These are phyloP conservation scores for Sporormia fimetaria DNA, from an alignment of 495 filamentous ascomycete species.

Conservation along the genomic window DNA sequence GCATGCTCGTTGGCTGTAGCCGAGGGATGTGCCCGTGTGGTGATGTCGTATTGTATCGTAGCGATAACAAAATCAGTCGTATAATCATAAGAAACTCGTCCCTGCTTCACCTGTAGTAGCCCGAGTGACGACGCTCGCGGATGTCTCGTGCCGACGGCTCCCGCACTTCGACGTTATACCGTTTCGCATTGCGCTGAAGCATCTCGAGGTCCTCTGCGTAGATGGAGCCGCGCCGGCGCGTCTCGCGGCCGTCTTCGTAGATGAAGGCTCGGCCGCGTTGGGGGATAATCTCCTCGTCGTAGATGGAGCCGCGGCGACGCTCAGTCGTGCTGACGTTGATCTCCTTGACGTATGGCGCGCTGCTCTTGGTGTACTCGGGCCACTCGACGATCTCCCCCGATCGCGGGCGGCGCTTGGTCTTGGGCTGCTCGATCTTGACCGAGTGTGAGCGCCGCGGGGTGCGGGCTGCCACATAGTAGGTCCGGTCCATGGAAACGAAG, in stretches of 20 bases:
- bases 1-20: constrained; percentile 1
- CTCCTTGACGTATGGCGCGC: constrained; percentile 11
- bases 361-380: constrained; percentile 12
- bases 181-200: constrained; percentile 21
- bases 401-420: constrained; percentile 20
- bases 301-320: constrained; percentile 5
- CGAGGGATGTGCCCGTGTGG: background rate
- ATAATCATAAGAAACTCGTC: background rate
- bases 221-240: constrained; percentile 29
- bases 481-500: constrained; percentile 29
- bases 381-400: constrained; percentile 27
- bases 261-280: constrained; percentile 32
- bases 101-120: constrained; percentile 25
- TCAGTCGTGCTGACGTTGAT: constrained; percentile 8
- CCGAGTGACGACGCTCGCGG: constrained; percentile 25
- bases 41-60: constrained; percentile 2
- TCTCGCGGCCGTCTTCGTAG: constrained; percentile 27
- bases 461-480: constrained; percentile 27
- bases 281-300: too few relatives aligned
- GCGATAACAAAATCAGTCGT: constrained; percentile 1
- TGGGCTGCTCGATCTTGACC: constrained; percentile 23
- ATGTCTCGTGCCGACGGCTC: constrained; percentile 27
- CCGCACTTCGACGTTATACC: constrained; percentile 31
- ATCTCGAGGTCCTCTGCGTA: constrained; percentile 27
- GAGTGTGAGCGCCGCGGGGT: constrained; percentile 15